A percentile compares a stretch with the other conserved stretches of the same genome.
These are phyloP conservation scores for Chlorella sorokiniana DNA, from an alignment of 139 green algal genomes.

Conservation along the genomic window DNA sequence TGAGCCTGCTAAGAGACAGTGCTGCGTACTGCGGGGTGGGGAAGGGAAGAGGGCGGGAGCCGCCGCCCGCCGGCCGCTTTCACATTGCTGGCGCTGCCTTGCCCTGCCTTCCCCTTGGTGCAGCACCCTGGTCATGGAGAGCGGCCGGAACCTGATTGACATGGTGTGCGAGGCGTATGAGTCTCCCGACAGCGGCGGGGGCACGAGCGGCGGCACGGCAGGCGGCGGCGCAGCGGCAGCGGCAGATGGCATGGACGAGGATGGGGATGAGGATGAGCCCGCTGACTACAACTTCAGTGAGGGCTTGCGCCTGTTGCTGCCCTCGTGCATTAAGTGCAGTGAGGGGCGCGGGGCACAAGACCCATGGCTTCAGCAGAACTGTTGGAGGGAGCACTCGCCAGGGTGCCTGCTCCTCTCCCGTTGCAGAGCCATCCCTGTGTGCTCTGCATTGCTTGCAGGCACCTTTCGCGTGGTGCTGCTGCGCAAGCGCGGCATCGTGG, in stretches of 20 bases:
- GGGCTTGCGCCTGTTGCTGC: background rate
- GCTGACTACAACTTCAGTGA: constrained; percentile 64
- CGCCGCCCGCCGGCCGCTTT: too few relatives aligned
- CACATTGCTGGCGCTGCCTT: background rate
- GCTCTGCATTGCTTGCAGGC: constrained; percentile 36
- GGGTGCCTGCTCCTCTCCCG: background rate
- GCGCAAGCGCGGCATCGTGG: constrained; percentile 54
- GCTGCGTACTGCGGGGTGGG: background rate
- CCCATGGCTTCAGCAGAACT: too few relatives aligned
- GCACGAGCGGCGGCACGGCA: background rate
- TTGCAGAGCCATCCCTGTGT: background rate
- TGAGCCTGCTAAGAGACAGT: constrained; percentile 31
- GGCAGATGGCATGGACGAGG: constrained; percentile 1
- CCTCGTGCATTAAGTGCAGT: background rate
- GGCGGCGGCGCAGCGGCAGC: background rate
- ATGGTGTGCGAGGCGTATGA: constrained; percentile 72
- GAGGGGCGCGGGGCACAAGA: background rate
- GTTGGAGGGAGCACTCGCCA: too few relatives aligned
- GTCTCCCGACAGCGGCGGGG: constrained; percentile 24
- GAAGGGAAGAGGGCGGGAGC: too few relatives aligned
- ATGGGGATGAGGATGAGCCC: constrained; percentile 20
- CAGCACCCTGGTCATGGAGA: constrained; percentile 67
- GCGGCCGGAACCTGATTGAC: constrained; percentile 68
- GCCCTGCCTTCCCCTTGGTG: background rate
- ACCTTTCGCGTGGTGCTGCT: constrained; percentile 63